Percentiles rank a stretch among this genome's conserved stretches.
phyloP scores from a whole-genome alignment of 306 rosid genomes.

The Lathyrus sativus region DNA sequence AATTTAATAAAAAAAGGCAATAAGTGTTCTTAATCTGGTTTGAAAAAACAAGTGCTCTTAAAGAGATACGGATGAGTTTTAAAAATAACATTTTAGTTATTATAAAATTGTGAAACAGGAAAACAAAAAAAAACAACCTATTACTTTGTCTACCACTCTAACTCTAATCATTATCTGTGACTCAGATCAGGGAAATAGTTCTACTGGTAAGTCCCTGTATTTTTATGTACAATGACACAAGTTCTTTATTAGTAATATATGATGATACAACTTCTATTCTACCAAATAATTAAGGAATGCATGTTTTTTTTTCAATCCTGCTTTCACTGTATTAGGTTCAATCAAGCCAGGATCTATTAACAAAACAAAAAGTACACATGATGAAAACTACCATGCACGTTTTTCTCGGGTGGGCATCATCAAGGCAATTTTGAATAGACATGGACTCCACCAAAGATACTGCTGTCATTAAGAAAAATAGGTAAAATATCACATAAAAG shows the following conservation, averaged over 20 bases:
- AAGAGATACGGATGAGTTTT: not conserved
- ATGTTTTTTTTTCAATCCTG: not conserved
- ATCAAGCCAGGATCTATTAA: constrained; percentile 26
- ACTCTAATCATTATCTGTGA: not conserved
- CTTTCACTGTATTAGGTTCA: constrained; percentile 26
- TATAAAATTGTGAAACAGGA: not conserved
- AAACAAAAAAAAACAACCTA: not conserved
- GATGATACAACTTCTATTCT: constrained; percentile 26
- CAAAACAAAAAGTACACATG: constrained; percentile 31
- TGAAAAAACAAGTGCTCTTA: not conserved
- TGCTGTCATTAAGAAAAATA: constrained; percentile 43
- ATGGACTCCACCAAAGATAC: constrained; percentile 42
- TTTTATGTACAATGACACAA: not conserved
- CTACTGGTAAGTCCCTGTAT: not conserved
- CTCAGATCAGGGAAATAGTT: not conserved
- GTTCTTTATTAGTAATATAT: not conserved
- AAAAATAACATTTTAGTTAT: not conserved
- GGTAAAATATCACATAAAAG: constrained; percentile 36
- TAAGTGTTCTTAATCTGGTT: not conserved
- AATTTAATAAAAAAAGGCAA: too few relatives aligned
- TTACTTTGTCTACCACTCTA: not conserved
- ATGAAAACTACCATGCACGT: constrained; percentile 35
- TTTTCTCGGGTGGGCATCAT: constrained; percentile 40
- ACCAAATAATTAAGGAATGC: constrained; percentile 17
- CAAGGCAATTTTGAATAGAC: constrained; percentile 46